These are phyloP conservation scores for Parasitella parasitica DNA, from an alignment of 371 early-diverging fungal genomes.

Conservation along the genomic window DNA sequence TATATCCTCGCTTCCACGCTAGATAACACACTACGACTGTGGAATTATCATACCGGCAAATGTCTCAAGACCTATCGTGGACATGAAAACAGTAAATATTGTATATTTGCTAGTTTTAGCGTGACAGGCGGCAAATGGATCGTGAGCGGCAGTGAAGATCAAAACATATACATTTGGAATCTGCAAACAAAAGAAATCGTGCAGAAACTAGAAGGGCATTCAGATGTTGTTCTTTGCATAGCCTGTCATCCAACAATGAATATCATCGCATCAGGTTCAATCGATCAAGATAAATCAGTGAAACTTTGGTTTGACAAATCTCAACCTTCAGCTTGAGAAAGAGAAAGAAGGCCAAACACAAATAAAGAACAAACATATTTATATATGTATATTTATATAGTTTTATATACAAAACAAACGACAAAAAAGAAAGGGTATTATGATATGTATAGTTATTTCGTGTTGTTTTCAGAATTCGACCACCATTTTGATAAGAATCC, in stretches of 20 bases:
- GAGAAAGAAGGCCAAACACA: neutral
- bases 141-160: constrained; percentile 94
- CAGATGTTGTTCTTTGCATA: constrained; percentile 89
- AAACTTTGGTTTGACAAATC: constrained; percentile 80
- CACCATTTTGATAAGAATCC: constrained; percentile 28
- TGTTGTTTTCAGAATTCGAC: constrained; percentile 10
- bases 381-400: too few species aligned
- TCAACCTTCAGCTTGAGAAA: constrained; percentile 26
- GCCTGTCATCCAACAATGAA: constrained; percentile 94
- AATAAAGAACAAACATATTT: neutral
- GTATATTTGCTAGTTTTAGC: constrained; percentile 90
- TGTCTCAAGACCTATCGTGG: constrained; percentile 94
- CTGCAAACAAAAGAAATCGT: constrained; percentile 93
- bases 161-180: constrained; percentile 93
- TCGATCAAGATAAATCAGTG: constrained; percentile 89
- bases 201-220: constrained; percentile 90
- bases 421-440: neutral
- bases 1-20: constrained; percentile 93
- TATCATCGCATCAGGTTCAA: constrained; percentile 93
- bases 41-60: constrained; percentile 92
- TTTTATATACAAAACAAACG: neutral
- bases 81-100: constrained; percentile 89
- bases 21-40: constrained; percentile 91
- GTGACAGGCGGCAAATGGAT: constrained; percentile 96
- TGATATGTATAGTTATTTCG: neutral